Percentiles rank a stretch among this genome's conserved stretches.
Conservation (phyloP, 73 alveolate genomes). For the Stentor roeselii region DNA sequence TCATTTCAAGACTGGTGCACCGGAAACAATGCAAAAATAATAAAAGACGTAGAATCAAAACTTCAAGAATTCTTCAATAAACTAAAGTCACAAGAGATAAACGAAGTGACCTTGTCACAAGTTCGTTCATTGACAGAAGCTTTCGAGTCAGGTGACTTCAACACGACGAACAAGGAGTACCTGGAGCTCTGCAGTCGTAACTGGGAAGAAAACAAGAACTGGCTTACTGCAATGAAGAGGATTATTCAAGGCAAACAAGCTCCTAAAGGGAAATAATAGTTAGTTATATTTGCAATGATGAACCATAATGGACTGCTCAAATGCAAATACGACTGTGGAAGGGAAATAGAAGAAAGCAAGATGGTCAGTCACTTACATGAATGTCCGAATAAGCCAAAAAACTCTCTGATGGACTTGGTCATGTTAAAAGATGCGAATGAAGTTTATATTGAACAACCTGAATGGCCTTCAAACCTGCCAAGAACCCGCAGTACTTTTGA, state of each 20-base stretch:
- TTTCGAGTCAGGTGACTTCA: neutral
- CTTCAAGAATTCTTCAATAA: constrained; percentile 21
- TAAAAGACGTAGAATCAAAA: neutral
- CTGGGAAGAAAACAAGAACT: constrained; percentile 12
- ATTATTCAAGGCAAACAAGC: constrained; percentile 21
- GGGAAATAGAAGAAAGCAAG: neutral
- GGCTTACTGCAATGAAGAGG: constrained; percentile 19
- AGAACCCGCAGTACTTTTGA: neutral
- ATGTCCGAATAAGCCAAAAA: neutral
- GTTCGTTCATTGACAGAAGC: neutral
- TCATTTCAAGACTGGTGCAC: neutral
- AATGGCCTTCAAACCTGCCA: neutral
- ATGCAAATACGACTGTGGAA: too few species aligned
- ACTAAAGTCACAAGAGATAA: neutral
- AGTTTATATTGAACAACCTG: neutral
- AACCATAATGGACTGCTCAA: too few species aligned
- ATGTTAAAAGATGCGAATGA: neutral
- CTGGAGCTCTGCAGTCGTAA: neutral
- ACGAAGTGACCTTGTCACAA: neutral
- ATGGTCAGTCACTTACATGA: neutral
- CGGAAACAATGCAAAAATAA: neutral
- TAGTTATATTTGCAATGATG: too few species aligned
- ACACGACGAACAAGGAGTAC: neutral
- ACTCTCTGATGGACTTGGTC: neutral
- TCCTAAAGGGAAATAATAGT: too few species aligned